These are phyloP conservation scores for Fusarium keratoplasticum DNA, from an alignment of 2,329 filamentous ascomycete species.

Conservation along the genomic window DNA sequence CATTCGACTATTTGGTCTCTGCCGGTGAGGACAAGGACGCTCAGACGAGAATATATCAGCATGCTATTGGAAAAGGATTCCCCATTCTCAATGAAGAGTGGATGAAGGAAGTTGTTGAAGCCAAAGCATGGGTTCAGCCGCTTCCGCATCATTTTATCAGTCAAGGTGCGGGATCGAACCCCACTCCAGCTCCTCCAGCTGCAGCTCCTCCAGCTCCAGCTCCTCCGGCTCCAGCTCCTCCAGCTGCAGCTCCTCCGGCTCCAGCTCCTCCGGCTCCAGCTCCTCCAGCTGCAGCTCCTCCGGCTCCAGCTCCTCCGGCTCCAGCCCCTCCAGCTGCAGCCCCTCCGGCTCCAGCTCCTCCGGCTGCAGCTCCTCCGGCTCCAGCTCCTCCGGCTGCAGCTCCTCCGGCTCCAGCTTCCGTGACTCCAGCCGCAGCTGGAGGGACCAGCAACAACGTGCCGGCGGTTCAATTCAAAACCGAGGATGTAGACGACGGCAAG, in stretches of 20 bases:
- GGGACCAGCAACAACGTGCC: accelerated
- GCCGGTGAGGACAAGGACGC: neutral
- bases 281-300: no score
- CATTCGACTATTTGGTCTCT: neutral
- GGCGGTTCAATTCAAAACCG: neutral
- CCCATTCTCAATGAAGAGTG: neutral
- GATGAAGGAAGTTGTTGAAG: neutral
- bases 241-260: no score
- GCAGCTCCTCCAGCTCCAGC: no score
- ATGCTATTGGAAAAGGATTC: neutral
- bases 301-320: no score
- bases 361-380: neutral
- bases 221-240: no score
- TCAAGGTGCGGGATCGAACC: neutral
- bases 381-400: no score
- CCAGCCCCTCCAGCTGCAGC: neutral
- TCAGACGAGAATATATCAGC: neutral
- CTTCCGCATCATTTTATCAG: neutral
- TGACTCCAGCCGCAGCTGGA: no score
- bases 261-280: neutral
- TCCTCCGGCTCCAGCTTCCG: neutral
- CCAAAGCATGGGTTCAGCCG: neutral
- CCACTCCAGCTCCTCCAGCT: no score
- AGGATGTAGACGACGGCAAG: neutral
- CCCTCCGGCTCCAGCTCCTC: no score